phyloP scores from a whole-genome alignment of 2,329 filamentous ascomycete genomes.

The Neoscytalidium dimidiatum region DNA sequence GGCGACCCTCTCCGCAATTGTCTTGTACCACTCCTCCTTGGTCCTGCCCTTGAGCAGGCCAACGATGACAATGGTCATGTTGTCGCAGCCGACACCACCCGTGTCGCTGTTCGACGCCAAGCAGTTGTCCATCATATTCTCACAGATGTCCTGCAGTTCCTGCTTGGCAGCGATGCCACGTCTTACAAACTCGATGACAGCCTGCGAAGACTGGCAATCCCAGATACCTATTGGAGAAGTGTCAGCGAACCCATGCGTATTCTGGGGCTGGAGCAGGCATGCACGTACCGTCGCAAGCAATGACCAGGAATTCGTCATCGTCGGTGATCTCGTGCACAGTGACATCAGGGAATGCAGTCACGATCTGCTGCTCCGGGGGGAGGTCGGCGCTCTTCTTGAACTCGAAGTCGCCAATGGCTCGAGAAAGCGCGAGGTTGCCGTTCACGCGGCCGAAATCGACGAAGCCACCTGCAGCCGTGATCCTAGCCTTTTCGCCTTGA shows the following conservation, averaged over 20 bases:
- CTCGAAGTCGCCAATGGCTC: constrained; percentile 98
- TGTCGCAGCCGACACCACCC: constrained; percentile 96
- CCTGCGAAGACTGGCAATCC: constrained; percentile 98
- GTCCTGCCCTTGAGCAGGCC: constrained; percentile 87
- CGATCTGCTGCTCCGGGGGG: constrained; percentile 96
- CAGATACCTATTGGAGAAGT: constrained; percentile 75
- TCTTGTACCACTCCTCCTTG: constrained; percentile 98
- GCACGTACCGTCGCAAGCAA: constrained; percentile 44
- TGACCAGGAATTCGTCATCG: constrained; percentile 80
- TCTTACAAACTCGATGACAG: constrained; percentile 94
- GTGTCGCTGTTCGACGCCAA: constrained; percentile 97
- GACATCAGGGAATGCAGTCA: constrained; percentile 94
- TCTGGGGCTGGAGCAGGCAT: constrained; percentile 23
- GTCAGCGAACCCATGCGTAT: constrained; percentile 18
- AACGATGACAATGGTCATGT: constrained; percentile 97
- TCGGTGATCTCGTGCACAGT: constrained; percentile 85
- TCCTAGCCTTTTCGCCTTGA: constrained; percentile 89
- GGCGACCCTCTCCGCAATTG: constrained; percentile 89
- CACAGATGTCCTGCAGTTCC: constrained; percentile 90
- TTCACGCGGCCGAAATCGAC: constrained; percentile 99
- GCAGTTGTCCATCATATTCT: constrained; percentile 99
- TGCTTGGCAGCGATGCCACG: constrained; percentile 96
- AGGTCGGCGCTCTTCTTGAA: constrained; percentile 99
- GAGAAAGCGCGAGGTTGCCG: constrained; percentile 92
- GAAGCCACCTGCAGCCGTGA: constrained; percentile 92